Evolutionary conservation across 1,284 basidiomycete species (phyloP).

Genomic region (Takashimella tepidaria): DNA sequence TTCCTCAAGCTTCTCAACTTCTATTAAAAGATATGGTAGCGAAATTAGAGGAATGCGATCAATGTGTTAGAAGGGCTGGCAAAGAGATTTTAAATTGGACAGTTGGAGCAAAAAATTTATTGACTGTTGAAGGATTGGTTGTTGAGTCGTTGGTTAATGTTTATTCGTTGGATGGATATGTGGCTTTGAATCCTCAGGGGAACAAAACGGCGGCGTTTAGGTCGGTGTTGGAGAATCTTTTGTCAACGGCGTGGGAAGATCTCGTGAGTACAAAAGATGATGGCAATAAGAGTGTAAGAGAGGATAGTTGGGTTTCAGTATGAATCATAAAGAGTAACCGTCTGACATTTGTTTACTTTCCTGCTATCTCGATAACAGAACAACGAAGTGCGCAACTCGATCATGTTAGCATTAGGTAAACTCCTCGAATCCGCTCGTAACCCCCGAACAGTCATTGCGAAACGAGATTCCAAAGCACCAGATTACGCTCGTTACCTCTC

Average conservation of each 20-base stretch:
- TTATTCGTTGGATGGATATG: conserved; percentile 32
- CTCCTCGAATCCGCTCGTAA: conserved; percentile 38
- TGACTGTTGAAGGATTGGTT: conserved; percentile 30
- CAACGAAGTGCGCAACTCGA: conserved; percentile 31
- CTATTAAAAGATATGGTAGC: conserved; percentile 29
- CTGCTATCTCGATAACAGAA: conserved; percentile 25
- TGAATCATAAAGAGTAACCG: no score
- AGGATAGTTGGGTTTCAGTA: no score
- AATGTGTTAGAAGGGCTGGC: conserved; percentile 35
- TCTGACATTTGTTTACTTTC: background rate
- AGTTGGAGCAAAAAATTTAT: conserved; percentile 30
- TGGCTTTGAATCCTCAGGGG: conserved; percentile 28
- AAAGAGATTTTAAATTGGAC: conserved; percentile 42
- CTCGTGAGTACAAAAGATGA: conserved; percentile 30
- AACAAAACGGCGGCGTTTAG: conserved; percentile 40
- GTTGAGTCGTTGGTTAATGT: conserved; percentile 33
- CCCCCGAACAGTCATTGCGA: conserved; percentile 39
- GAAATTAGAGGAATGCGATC: conserved; percentile 34
- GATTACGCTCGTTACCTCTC: conserved; percentile 43
- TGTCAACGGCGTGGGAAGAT: conserved; percentile 30
- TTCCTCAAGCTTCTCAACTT: conserved; percentile 23
- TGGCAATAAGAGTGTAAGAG: no score
- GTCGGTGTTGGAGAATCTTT: conserved; percentile 31
- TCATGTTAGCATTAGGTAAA: conserved; percentile 40
- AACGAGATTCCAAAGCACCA: conserved; percentile 32